Evolutionary conservation across 208 protist species (phyloP).

Genomic region (Leishmania aethiopica): DNA sequence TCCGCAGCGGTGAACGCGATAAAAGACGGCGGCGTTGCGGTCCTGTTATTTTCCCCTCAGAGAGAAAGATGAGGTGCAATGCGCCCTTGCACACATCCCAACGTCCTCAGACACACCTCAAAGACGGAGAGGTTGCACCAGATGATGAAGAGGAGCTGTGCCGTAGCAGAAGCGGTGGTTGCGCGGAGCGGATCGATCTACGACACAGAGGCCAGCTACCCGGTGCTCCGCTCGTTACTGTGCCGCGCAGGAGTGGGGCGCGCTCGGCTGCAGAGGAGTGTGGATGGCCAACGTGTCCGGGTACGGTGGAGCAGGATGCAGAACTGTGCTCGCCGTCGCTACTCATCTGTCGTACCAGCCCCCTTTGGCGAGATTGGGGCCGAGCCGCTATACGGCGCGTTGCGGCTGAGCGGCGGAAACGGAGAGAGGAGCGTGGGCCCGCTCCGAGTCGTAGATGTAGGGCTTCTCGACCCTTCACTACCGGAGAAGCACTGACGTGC

Average conservation of each 20-base stretch:
- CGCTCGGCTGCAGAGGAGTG: not conserved
- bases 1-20: no score
- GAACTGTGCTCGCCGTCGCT: not conserved
- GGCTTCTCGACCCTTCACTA: not conserved
- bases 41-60: not conserved
- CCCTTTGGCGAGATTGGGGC: not conserved
- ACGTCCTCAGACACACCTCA: not conserved
- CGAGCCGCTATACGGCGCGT: not conserved
- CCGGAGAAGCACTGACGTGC: not conserved
- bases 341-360: no score
- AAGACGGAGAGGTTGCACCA: not conserved
- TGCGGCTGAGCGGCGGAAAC: not conserved
- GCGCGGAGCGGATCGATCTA: not conserved
- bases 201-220: not conserved
- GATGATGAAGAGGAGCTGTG: not conserved
- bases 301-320: not conserved
- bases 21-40: not conserved
- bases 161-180: not conserved
- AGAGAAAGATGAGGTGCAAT: not conserved
- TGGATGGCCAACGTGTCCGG: not conserved
- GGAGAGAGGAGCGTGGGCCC: not conserved
- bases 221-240: not conserved
- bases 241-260: not conserved
- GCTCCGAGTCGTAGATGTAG: not conserved
- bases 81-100: not conserved